Base-by-base conservation (phyloP, 495 filamentous ascomycete species). In the Penicillium cataractarum region DNA sequence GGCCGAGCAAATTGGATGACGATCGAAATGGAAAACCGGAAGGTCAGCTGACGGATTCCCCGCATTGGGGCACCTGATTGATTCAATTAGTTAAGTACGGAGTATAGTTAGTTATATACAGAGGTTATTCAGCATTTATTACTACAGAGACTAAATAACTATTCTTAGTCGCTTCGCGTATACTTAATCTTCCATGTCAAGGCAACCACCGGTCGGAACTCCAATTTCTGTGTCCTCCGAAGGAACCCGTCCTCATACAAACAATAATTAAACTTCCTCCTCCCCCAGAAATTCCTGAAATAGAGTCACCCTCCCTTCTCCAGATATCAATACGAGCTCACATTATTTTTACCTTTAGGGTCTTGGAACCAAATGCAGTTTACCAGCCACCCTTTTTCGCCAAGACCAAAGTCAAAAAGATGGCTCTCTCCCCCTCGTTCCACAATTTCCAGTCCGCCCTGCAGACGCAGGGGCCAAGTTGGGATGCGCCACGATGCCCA, bases 1-100 rank as follows among this genome's bases (percentile, higher is more conserved):
- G 17, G 29, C 24, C 2, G 10, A 15, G n/a, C 19, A 58, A 49
- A 39, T 51, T 29, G 32, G 57, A 57, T 33, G 29, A 55, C 15
- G 35, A 61, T 35, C 53, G 21, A 15, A 39, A 31, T n/a, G 37
- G 49, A 44, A 42, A 50, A 51, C 42, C 29, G 50, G 33, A 22
- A 24, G 52, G 65, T 68, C 65, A 68, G 62, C 65, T 68, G 65
- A 68, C 58, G 55, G 32, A 6, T 54, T 54, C 62, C 62, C 65
- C 62, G 65, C 62, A 59, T 67, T 59, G 61, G 65, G 65, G 62
- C 55, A 22, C 51, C 54, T 40, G n/a, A 21, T 42, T 42, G 40
- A n/a, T 17, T 5, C 7, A 6, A 19, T 42, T n/a, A 42, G 17
- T n/a, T 40, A n/a, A n/a, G 37, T 33, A 10, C 7, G 10, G 31